Base-by-base conservation (phyloP, 306 rosid genomes). In the Pterocarpus santalinus region DNA sequence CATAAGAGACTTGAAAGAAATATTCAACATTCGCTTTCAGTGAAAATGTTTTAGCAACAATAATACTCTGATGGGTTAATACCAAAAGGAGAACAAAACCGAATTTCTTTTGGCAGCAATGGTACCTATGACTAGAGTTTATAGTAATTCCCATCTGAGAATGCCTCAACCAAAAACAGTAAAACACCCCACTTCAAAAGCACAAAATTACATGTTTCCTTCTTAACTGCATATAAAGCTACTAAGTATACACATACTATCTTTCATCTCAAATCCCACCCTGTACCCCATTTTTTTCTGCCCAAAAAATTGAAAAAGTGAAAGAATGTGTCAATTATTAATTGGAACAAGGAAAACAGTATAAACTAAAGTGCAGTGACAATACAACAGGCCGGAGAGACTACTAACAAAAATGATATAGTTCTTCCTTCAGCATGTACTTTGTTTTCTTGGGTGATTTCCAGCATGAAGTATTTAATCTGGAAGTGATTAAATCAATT, bases 401-500 rank as follows among this genome's bases (percentile, higher is more conserved):
- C 72, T 55, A 80, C 41, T 46, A 22, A 34, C 14, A 75, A 65
- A 82, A 51, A 51, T 53, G 64, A 66, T 28, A 28, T 5, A 49
- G 80, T 56, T 65, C 82, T 84, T 53, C 86, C 56, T 67, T 58
- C 83, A 52, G 71, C 41, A 33, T 33, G 57, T 56, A 80, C 6
- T 44, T 62, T 17, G 4, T 70, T 15, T 71, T 13, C 30, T 44
- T 9, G 67, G 34, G 53, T 63, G 58, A 63, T 16, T 65, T 64
- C 78, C 88, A 70, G 73, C 65, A 56, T 60, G 56, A 67, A 79
- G 7, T 44, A 47, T 34, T 14, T 61, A 34, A 60, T 75, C 69
- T 34, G 71, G 83, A 83, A 77, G 83, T 75, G 8, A 75, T 64
- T 69, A 61, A 68, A 88, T 55, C 61, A 85, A 73, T 80, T 69